Evolutionary conservation across 805 yeast genomes (phyloP), one percentile per base, ranked within the genome.

Genomic region (Candida hispaniensis): DNA sequence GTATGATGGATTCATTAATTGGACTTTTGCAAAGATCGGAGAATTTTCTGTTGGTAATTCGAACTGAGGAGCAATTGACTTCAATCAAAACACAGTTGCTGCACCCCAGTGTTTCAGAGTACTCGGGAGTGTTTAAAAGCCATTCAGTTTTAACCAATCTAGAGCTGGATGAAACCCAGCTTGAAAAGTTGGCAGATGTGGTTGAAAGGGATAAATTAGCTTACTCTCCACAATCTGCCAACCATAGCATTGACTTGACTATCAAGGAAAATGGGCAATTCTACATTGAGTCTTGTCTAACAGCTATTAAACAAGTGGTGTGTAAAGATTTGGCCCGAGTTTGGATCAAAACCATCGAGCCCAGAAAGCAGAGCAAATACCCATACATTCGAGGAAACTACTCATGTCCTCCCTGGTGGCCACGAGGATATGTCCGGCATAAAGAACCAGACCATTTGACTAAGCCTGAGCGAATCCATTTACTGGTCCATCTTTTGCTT

Each of bases 321-420:
- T 79, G 91, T 50, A 77, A 76, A 42, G 44, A 58, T 4, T 53
- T 79, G 6, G 75, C 80, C 5, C 79, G 77, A 48, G 59, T 65
- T 7, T 78, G 85, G 83, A 75, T 79, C 27, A 69, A 65, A 45
- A 52, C 60, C 1, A 60, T 76, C 10, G 83, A 76, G 47, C 86
- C 88, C 2, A 61, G 56, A 36, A 79, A 79, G 43, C 82, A 77
- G 52, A 61, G 75, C 1, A 54, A 57, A 14, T 66, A 57, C 44
- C 88, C 88, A 3, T 79, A 79, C 50, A 75, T 70, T 36, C 47
- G 50, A 7, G 72, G 71, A 2, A 66, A 67, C 9, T 30, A 15
- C 0, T 45, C 67, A 8, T 68, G 60, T 42, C 91, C 88, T 1
- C 47, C 49, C 4, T 78, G 86, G 86, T 79, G 91, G 91, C 86